A percentile compares a stretch with the other conserved stretches of the same genome.
phyloP scores from a whole-genome alignment of 768 basidiomycete species.

The Boletus tylopilopsis region DNA sequence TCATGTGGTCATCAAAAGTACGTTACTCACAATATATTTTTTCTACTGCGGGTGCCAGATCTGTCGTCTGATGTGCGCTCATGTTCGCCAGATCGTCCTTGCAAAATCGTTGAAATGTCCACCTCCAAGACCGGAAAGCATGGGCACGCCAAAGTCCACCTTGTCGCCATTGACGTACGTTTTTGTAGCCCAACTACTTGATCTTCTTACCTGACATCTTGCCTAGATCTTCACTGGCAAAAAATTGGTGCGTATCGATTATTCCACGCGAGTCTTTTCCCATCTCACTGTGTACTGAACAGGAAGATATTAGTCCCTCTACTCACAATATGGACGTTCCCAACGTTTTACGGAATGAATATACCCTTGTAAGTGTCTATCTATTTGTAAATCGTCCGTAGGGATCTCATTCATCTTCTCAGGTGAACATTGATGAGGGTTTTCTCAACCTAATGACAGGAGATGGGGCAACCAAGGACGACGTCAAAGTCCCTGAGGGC shows the following conservation, averaged over 20 bases:
- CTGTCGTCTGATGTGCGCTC: background rate
- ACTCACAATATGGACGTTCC: conserved; percentile 99
- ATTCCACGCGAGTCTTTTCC: background rate
- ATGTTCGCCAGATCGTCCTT: conserved; percentile 64
- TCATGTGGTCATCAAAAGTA: conserved; percentile 94
- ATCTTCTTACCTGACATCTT: background rate
- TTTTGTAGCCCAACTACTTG: background rate
- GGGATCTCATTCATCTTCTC: conserved; percentile 3
- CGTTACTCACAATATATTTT: background rate
- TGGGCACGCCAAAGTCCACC: conserved; percentile 99
- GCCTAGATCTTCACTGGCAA: conserved; percentile 95
- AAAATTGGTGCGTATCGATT: conserved; percentile 67
- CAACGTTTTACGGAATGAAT: conserved; percentile 88
- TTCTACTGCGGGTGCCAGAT: background rate
- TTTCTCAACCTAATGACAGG: conserved; percentile 90
- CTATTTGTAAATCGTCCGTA: background rate
- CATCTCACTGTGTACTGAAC: conserved; percentile 19
- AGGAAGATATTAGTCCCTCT: conserved; percentile 94
- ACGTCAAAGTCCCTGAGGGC: conserved; percentile 89
- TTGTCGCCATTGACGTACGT: conserved; percentile 93
- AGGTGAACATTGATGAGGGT: conserved; percentile 90
- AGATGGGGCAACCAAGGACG: conserved; percentile 84
- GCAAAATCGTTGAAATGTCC: conserved; percentile 99
- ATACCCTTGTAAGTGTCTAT: conserved; percentile 63
- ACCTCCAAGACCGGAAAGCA: conserved; percentile 99